Evolutionary conservation across 169 alveolate species (phyloP).

Genomic region (Plasmodium sp.): DNA sequence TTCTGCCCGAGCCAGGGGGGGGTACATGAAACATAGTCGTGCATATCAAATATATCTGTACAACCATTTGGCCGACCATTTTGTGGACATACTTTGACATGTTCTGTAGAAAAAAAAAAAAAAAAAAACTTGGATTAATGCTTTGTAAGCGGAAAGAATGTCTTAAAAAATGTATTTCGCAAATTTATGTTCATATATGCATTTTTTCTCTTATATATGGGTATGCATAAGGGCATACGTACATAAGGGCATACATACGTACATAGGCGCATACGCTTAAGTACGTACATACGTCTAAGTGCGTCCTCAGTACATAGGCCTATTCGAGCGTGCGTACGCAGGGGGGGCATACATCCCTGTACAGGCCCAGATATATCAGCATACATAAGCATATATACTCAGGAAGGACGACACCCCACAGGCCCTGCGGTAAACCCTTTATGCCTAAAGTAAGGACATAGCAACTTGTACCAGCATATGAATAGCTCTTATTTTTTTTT

Average conservation of each 20-base stretch:
- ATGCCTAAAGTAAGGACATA: not conserved
- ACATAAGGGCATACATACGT: not conserved
- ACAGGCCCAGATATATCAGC: not conserved
- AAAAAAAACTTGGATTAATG: not conserved
- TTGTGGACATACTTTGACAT: not conserved
- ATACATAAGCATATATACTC: not conserved
- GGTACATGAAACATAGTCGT: not conserved
- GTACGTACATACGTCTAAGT: not conserved
- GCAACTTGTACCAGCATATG: not conserved
- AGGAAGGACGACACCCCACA: not conserved
- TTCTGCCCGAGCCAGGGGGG: not conserved
- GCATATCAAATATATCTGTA: not conserved
- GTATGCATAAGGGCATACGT: not conserved
- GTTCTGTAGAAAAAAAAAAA: not conserved
- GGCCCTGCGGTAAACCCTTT: not conserved
- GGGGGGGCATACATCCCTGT: not conserved
- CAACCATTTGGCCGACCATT: not conserved
- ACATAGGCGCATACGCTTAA: not conserved
- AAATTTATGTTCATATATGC: not conserved
- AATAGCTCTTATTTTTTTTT: not conserved
- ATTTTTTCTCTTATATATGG: not conserved
- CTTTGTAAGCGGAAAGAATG: not conserved
- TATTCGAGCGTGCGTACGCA: not conserved
- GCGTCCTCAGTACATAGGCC: not conserved
- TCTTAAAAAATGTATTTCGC: constrained; percentile 4